phyloP scores from a whole-genome alignment of 495 filamentous ascomycete genomes.

The Chaetomidium leptoderma region DNA sequence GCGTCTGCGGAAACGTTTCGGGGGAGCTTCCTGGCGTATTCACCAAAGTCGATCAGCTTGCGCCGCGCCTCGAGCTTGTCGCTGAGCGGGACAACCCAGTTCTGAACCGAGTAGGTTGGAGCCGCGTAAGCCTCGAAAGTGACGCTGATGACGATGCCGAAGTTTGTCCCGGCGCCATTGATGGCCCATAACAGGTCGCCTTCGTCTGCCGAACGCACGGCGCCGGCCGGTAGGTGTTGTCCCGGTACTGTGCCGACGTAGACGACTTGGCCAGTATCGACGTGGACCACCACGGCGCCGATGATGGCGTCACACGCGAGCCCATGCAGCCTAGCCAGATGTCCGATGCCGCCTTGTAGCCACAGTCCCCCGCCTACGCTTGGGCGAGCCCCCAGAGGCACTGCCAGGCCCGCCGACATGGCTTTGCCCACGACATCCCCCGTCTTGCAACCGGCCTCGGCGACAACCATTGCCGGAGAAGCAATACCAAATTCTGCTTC shows the following conservation, averaged over 20 bases:
- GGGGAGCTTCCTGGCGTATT: conserved; percentile 39
- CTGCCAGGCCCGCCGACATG: conserved; percentile 49
- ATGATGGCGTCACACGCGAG: conserved; percentile 60
- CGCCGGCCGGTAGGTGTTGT: conserved; percentile 44
- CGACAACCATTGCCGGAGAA: conserved; percentile 50
- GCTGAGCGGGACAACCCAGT: conserved; percentile 49
- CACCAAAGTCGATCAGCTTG: conserved; percentile 45
- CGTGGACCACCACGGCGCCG: conserved; percentile 55
- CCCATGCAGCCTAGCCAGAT: conserved; percentile 53
- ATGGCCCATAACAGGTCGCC: conserved; percentile 57
- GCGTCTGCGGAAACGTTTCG: conserved; percentile 51
- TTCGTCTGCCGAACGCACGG: conserved; percentile 42
- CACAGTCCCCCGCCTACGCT: conserved; percentile 60
- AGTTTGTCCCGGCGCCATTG: conserved; percentile 59
- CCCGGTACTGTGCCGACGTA: conserved; percentile 51
- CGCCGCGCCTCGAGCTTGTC: conserved; percentile 36
- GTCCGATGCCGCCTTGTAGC: conserved; percentile 64
- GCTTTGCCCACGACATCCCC: conserved; percentile 53
- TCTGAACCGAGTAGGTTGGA: conserved; percentile 43
- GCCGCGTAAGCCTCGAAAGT: conserved; percentile 50
- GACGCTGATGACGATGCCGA: conserved; percentile 59
- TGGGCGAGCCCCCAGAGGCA: conserved; percentile 57
- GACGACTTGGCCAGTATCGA: conserved; percentile 47
- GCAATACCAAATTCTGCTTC: conserved; percentile 28
- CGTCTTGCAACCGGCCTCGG: conserved; percentile 52